Evolutionary conservation across 177 flowering plant genomes (phyloP).

Genomic region (Vitis hybrid): DNA sequence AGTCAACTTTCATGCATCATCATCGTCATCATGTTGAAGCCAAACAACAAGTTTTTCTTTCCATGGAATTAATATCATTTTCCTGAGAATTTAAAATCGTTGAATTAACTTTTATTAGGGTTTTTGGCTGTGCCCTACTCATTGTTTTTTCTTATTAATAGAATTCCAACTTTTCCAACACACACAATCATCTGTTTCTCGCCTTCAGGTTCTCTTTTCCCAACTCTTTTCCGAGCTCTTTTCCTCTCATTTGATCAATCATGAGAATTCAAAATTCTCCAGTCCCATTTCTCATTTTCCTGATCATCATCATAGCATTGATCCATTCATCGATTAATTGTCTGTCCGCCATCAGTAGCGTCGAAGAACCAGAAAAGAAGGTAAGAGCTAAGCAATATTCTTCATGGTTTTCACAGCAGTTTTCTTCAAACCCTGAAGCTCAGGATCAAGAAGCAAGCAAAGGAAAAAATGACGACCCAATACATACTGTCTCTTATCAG

Average conservation of each 20-base stretch:
- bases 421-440: neutral
- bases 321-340: constrained; percentile 5
- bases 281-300: constrained; percentile 13
- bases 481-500: constrained; percentile 33
- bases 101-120: no score
- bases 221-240: neutral
- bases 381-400: constrained; percentile 1
- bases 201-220: no score
- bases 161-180: neutral
- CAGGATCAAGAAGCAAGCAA: constrained; percentile 8
- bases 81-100: no score
- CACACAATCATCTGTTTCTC: neutral
- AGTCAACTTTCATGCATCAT: no score
- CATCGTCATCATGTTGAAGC: no score
- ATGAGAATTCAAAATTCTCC: constrained; percentile 25
- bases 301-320: constrained; percentile 14
- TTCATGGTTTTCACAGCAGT: constrained; percentile 1
- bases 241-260: neutral
- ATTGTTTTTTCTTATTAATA: no score
- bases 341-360: constrained; percentile 4
- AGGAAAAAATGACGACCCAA: constrained; percentile 8
- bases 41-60: no score
- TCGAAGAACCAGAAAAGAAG: constrained; percentile 6
- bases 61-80: no score
- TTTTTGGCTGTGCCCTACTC: no score